Conservation (phyloP, 495 filamentous ascomycete genomes). For the Hypoxylon perforatum region DNA sequence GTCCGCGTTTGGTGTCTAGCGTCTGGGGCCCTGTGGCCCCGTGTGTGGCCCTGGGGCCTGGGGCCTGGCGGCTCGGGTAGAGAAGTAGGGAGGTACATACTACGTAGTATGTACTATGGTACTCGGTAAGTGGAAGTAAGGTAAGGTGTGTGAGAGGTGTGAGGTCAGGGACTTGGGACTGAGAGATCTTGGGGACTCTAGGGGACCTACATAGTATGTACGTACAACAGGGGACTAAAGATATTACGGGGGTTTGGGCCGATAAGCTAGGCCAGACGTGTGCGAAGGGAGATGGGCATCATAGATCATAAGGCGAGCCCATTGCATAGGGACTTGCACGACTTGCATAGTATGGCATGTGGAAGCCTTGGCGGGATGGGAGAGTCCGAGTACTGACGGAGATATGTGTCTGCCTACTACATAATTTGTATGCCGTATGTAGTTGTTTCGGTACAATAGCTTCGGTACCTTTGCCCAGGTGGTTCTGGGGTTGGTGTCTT, state of each 20-base stretch:
- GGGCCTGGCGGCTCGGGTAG: conserved; percentile 31
- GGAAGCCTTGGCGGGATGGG: conserved; percentile 10
- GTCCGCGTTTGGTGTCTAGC: no score
- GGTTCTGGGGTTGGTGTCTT: neutral
- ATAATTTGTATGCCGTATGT: no score
- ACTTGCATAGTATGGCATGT: neutral
- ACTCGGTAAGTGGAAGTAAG: conserved; percentile 34
- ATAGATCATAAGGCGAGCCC: conserved; percentile 38
- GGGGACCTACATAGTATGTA: no score
- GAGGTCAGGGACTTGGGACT: conserved; percentile 16
- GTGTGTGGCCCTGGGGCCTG: no score
- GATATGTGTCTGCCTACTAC: no score
- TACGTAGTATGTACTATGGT: conserved; percentile 30
- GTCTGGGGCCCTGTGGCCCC: no score
- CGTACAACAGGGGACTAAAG: conserved; percentile 4
- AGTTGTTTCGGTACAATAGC: no score
- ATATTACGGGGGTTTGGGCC: conserved; percentile 34
- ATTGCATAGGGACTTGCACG: conserved; percentile 1
- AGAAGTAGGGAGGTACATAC: conserved; percentile 23
- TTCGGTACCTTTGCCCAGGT: no score
- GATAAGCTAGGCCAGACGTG: conserved; percentile 20
- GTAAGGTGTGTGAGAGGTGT: conserved; percentile 1
- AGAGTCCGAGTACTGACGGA: neutral
- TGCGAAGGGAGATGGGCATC: conserved; percentile 31
- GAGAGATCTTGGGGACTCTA: no score